Evolutionary conservation across 2,329 filamentous ascomycete genomes (phyloP).

Genomic region (Hymenoscyphus repandus): DNA sequence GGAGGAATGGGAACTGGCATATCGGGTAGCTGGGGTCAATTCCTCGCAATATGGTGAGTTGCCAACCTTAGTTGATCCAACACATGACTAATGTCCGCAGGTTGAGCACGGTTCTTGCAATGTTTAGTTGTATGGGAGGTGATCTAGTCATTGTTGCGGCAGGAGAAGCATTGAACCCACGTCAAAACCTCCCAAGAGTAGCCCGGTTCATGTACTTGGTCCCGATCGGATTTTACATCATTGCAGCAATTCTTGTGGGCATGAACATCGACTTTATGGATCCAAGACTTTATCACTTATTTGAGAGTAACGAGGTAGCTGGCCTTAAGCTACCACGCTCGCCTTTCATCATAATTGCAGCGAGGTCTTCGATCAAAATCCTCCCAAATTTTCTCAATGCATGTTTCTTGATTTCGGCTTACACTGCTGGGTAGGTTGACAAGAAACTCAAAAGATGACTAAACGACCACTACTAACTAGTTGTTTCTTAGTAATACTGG

Average conservation of each 20-base stretch:
- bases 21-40: conserved; percentile 1
- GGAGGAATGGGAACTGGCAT: neutral
- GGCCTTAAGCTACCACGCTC: neutral
- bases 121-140: neutral
- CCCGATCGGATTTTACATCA: too few species aligned
- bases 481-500: too few species aligned
- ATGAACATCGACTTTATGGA: too few species aligned
- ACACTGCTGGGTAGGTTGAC: too few species aligned
- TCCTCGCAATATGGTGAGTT: neutral
- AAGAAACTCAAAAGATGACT: too few species aligned
- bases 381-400: neutral
- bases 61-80: neutral
- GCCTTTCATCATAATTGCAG: neutral
- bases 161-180: neutral
- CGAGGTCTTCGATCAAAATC: neutral
- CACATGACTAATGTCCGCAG: neutral
- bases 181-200: neutral
- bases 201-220: too few species aligned
- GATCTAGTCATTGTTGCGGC: neutral
- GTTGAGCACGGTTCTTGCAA: neutral
- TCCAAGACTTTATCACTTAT: too few species aligned
- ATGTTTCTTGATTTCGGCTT: neutral
- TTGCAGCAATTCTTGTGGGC: too few species aligned
- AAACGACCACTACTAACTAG: too few species aligned
- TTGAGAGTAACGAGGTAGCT: neutral